Evolutionary conservation across 495 filamentous ascomycete genomes (phyloP).

Genomic region (Penicillium atrosanguineum): DNA sequence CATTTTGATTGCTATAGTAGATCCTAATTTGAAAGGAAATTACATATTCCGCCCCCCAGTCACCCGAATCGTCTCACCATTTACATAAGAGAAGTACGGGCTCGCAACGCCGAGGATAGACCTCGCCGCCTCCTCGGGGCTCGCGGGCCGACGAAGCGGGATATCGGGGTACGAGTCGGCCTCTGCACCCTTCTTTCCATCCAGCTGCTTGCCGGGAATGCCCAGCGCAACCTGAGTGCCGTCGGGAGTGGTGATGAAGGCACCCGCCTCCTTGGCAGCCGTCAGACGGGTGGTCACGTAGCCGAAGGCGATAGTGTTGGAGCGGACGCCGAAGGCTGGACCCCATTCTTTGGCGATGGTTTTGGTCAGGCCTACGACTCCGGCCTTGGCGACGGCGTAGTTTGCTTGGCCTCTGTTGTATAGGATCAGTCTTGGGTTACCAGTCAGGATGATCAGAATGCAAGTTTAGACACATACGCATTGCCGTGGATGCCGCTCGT

Average conservation of each 20-base stretch:
- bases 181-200: constrained; percentile 31
- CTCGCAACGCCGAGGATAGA: constrained; percentile 77
- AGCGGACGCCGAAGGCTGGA: constrained; percentile 74
- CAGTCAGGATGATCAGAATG: not conserved
- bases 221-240: constrained; percentile 76
- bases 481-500: constrained; percentile 82
- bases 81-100: constrained; percentile 77
- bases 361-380: constrained; percentile 74
- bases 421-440: not conserved
- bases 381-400: constrained; percentile 81
- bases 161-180: constrained; percentile 59
- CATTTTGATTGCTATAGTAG: not conserved
- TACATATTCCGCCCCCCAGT: constrained; percentile 84
- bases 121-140: constrained; percentile 74
- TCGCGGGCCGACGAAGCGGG: constrained; percentile 70
- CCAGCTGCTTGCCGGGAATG: constrained; percentile 62
- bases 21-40: not conserved
- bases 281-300: constrained; percentile 76
- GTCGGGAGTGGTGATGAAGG: constrained; percentile 70
- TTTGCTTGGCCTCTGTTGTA: constrained; percentile 67
- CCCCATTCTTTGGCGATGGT: constrained; percentile 94
- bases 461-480: constrained; percentile 45
- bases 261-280: constrained; percentile 74
- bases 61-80: constrained; percentile 79
- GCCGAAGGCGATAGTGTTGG: constrained; percentile 82